Conservation (phyloP, 495 filamentous ascomycete genomes). For the Trichoderma orchidacearum region DNA sequence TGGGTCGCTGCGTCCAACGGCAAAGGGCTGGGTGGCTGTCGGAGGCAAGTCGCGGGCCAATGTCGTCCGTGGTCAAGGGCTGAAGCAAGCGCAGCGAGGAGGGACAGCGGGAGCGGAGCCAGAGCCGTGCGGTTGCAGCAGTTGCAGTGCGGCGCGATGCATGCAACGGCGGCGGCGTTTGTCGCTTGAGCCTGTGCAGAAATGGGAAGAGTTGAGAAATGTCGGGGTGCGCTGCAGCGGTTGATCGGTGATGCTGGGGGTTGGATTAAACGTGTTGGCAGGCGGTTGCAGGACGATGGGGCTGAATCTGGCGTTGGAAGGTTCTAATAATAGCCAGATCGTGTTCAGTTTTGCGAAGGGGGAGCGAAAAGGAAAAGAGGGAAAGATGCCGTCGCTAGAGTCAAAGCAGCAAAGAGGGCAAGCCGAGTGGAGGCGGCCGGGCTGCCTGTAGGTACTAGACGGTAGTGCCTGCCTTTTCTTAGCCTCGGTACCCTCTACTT, state of each 20-base stretch:
- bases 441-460: too few species aligned
- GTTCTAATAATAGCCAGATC: constrained; percentile 34
- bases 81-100: too few species aligned
- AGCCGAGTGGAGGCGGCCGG: background rate
- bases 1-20: too few species aligned
- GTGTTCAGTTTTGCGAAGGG: constrained; percentile 17
- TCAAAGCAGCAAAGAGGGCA: background rate
- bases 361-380: constrained; percentile 10
- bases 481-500: too few species aligned
- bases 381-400: constrained; percentile 3
- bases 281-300: constrained; percentile 21
- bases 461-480: too few species aligned
- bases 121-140: background rate
- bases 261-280: background rate
- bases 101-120: background rate
- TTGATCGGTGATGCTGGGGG: background rate
- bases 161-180: background rate
- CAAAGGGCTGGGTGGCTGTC: too few species aligned
- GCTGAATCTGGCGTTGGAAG: constrained; percentile 27
- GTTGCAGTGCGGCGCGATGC: background rate
- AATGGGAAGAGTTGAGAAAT: background rate
- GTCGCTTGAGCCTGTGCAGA: background rate
- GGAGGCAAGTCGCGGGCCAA: too few species aligned
- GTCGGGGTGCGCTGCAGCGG: background rate
- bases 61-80: too few species aligned